Conservation (phyloP, 768 basidiomycete species). For the Daedalea quercina region DNA sequence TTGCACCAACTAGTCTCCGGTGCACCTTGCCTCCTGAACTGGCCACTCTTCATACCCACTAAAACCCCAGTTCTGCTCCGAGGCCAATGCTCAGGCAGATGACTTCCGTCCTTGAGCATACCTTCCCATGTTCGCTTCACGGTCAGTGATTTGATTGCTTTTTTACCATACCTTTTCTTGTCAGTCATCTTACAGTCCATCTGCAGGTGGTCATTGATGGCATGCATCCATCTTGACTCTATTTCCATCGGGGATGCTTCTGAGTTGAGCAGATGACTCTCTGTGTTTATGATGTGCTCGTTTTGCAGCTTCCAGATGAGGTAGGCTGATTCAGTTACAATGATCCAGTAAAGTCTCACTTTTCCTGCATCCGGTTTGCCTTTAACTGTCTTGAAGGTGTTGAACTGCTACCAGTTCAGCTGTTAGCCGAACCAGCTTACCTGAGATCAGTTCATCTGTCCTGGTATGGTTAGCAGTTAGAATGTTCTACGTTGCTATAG, state of each 20-base stretch:
- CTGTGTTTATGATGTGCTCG: slow-evolving; percentile 1
- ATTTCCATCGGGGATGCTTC: too few species aligned
- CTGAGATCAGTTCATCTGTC: too few species aligned
- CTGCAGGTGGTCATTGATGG: background rate
- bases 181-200: background rate
- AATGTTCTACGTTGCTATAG: too few species aligned
- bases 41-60: slow-evolving; percentile 3
- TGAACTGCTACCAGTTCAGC: too few species aligned
- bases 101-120: background rate
- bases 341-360: background rate
- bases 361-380: background rate
- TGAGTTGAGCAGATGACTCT: background rate
- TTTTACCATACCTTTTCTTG: background rate
- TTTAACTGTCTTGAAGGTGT: too few species aligned
- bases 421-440: too few species aligned
- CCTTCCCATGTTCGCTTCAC: background rate
- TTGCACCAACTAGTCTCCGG: background rate
- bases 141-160: background rate
- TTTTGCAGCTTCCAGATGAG: slow-evolving; percentile 7
- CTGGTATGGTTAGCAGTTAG: too few species aligned
- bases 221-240: too few species aligned
- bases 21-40: background rate
- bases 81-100: background rate
- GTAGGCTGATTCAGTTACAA: background rate
- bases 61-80: background rate